phyloP scores from a whole-genome alignment of 1,284 basidiomycete genomes.

The Ceratobasidium sp. region DNA sequence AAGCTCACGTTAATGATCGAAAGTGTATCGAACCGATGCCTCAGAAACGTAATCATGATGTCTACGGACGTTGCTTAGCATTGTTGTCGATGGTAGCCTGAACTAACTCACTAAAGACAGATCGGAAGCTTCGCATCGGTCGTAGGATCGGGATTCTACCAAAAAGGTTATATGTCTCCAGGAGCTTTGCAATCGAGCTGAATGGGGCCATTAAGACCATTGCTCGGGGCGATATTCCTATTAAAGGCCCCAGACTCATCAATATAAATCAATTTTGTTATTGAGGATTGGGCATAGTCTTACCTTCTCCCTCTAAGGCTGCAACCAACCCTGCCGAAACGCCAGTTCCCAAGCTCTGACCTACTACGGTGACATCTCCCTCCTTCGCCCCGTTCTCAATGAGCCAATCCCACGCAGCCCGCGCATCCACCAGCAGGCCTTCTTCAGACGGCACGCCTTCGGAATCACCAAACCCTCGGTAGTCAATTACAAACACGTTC shows the following conservation, averaged over 20 bases:
- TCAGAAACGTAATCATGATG: constrained; percentile 69
- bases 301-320: constrained; percentile 69
- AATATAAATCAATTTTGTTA: not conserved
- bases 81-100: constrained; percentile 4
- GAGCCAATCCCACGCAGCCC: constrained; percentile 86
- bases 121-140: constrained; percentile 77
- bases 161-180: constrained; percentile 80
- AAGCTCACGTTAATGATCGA: constrained; percentile 69
- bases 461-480: constrained; percentile 94
- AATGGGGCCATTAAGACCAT: constrained; percentile 85
- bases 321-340: constrained; percentile 76
- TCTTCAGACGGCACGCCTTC: constrained; percentile 78
- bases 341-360: constrained; percentile 88
- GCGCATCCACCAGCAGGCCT: constrained; percentile 83
- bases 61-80: constrained; percentile 59
- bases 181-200: constrained; percentile 72
- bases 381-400: constrained; percentile 69
- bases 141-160: constrained; percentile 80
- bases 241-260: constrained; percentile 31
- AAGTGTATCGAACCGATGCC: constrained; percentile 77
- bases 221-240: constrained; percentile 64
- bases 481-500: constrained; percentile 90
- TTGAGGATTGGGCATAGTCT: constrained; percentile 31
- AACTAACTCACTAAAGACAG: constrained; percentile 72
- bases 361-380: constrained; percentile 77